Evolutionary conservation across 208 protist genomes (phyloP).

Genomic region (Wallacemonas sp.): DNA sequence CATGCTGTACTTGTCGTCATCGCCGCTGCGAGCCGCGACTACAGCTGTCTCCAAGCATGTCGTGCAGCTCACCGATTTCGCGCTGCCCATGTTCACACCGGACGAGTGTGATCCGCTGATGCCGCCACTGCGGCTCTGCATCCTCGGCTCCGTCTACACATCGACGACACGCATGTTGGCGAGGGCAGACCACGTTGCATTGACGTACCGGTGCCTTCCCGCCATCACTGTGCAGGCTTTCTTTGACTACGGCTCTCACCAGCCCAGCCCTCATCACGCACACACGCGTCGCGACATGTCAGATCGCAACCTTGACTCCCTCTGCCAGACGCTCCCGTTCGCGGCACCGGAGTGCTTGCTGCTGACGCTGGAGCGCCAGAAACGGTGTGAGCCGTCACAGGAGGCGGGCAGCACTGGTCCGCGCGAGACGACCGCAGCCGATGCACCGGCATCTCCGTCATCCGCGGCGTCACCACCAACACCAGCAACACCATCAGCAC

Average conservation of each 20-base stretch:
- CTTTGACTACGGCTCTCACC: slow-evolving; percentile 14
- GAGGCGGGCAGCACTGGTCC: too few species aligned
- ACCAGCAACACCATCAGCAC: too few species aligned
- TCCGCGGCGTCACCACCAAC: too few species aligned
- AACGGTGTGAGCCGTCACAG: slow-evolving; percentile 1
- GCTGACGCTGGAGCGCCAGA: background rate
- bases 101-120: slow-evolving; percentile 23
- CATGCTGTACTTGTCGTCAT: slow-evolving; percentile 22
- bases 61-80: slow-evolving; percentile 25
- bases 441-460: too few species aligned
- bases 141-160: too few species aligned
- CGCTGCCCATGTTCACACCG: slow-evolving; percentile 15
- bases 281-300: slow-evolving; percentile 14
- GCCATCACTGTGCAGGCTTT: background rate
- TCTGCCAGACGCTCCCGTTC: slow-evolving; percentile 30
- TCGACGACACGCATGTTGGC: too few species aligned
- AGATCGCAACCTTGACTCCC: too few species aligned
- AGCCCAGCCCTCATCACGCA: background rate
- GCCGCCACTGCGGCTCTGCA: slow-evolving; percentile 20
- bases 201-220: slow-evolving; percentile 24
- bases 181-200: too few species aligned
- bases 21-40: background rate
- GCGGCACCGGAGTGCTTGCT: slow-evolving; percentile 37
- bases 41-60: slow-evolving; percentile 6
- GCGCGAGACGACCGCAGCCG: too few species aligned